Percentiles rank a stretch among this genome's conserved stretches.
These are phyloP conservation scores for Microdochium paspali DNA, from an alignment of 2,329 filamentous ascomycete species.

Conservation along the genomic window DNA sequence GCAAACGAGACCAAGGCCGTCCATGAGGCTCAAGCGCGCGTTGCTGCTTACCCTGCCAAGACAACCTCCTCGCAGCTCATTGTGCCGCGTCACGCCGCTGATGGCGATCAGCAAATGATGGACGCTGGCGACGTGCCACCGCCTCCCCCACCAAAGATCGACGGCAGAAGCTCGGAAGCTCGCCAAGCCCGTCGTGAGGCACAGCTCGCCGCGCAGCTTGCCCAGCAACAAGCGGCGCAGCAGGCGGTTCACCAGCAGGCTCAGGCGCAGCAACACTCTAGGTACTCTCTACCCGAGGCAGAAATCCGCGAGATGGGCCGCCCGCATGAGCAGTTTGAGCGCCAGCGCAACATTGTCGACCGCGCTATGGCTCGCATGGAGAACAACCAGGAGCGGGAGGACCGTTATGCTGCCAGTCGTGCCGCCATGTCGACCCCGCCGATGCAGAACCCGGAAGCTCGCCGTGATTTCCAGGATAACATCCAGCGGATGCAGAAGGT, in stretches of 20 bases:
- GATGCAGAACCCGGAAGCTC: slow-evolving; percentile 11
- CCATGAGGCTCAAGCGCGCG: slow-evolving; percentile 36
- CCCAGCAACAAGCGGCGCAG: not conserved
- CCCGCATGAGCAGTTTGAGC: not conserved
- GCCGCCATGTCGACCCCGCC: slow-evolving; percentile 17
- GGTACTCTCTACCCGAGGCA: slow-evolving; percentile 2
- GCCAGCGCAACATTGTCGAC: slow-evolving; percentile 1
- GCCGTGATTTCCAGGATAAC: slow-evolving; percentile 35
- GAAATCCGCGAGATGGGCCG: not conserved
- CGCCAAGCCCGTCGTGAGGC: not conserved
- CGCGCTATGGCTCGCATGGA: slow-evolving; percentile 1
- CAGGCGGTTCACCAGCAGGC: not conserved
- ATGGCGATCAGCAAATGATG: not conserved
- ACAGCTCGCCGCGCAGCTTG: not conserved
- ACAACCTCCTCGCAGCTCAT: slow-evolving; percentile 11
- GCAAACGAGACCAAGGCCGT: slow-evolving; percentile 44
- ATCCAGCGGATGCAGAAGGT: slow-evolving; percentile 44
- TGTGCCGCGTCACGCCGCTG: not conserved
- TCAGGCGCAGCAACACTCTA: not conserved
- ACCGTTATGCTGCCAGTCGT: slow-evolving; percentile 30
- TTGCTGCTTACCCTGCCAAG: slow-evolving; percentile 18
- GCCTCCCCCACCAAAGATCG: slow-evolving; percentile 2
- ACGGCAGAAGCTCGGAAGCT: not conserved
- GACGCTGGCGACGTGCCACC: slow-evolving; percentile 5
- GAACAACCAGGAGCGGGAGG: slow-evolving; percentile 1